Percentiles rank a stretch among this genome's conserved stretches.
These are phyloP conservation scores for Hypericum androsaemum DNA, from an alignment of 345 rosid species.

Conservation along the genomic window DNA sequence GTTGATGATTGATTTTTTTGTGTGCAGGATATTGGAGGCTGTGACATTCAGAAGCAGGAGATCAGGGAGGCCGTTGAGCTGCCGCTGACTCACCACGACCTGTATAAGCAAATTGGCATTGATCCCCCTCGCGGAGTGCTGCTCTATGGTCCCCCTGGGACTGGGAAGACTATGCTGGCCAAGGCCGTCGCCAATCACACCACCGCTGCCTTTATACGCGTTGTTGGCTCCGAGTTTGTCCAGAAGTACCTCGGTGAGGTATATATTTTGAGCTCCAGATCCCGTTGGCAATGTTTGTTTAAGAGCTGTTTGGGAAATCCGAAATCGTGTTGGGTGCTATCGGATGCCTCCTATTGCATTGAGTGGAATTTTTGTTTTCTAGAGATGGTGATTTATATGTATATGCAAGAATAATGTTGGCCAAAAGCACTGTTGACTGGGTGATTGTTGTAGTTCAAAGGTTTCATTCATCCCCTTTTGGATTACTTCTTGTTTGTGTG, in stretches of 20 bases:
- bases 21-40: conserved; percentile 91
- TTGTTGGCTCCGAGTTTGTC: conserved; percentile 98
- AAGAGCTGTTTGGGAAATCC: too few relatives aligned
- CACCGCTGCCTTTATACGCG: conserved; percentile 95
- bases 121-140: conserved; percentile 98
- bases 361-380: too few relatives aligned
- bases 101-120: conserved; percentile 92
- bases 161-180: conserved; percentile 98
- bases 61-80: conserved; percentile 99
- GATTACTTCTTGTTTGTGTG: background rate
- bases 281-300: too few relatives aligned
- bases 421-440: too few relatives aligned
- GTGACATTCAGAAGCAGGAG: conserved; percentile 97
- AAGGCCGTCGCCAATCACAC: conserved; percentile 98
- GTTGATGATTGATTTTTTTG: background rate
- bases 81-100: conserved; percentile 88
- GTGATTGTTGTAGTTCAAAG: too few relatives aligned
- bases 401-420: too few relatives aligned
- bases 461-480: too few relatives aligned
- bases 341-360: too few relatives aligned
- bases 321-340: too few relatives aligned
- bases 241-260: conserved; percentile 99
- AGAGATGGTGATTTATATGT: too few relatives aligned
- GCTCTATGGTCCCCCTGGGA: conserved; percentile 97
- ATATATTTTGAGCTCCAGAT: background rate